These are phyloP conservation scores for Nematocida sp. DNA, from an alignment of 371 early-diverging fungal genomes.

Conservation along the genomic window DNA sequence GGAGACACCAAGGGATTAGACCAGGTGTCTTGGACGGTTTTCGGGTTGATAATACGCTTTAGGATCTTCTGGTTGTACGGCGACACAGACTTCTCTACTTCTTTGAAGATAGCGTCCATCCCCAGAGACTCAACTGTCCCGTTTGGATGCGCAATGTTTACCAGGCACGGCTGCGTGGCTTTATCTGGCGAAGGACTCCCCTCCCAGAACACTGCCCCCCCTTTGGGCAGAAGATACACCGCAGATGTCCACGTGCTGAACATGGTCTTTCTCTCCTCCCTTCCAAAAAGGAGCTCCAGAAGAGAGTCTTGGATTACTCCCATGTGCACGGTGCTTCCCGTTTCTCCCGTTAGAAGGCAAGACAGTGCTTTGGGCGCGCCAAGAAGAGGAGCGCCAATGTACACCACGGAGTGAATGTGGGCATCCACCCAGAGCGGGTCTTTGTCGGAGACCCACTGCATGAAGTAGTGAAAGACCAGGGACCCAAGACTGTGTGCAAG, in stretches of 20 bases:
- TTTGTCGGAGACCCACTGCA: constrained; percentile 76
- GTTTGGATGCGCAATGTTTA: neutral
- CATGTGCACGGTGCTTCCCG: constrained; percentile 74
- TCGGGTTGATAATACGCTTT: constrained; percentile 2
- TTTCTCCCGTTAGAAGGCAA: constrained; percentile 70
- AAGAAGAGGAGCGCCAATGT: constrained; percentile 77
- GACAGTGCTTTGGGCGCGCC: constrained; percentile 78
- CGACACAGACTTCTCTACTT: neutral
- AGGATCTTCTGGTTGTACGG: constrained; percentile 12
- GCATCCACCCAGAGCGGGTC: constrained; percentile 73
- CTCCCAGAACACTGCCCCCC: constrained; percentile 77
- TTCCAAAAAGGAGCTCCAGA: constrained; percentile 75
- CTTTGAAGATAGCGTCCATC: neutral
- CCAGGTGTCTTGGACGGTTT: constrained; percentile 67
- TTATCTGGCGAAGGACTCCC: neutral
- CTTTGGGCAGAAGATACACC: constrained; percentile 73
- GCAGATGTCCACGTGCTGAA: constrained; percentile 78
- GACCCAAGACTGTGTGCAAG: constrained; percentile 69
- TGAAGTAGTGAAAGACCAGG: constrained; percentile 72
- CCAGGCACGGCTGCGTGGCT: neutral
- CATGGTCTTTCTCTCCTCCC: constrained; percentile 70
- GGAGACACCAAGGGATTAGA: constrained; percentile 74
- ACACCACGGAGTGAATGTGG: constrained; percentile 73
- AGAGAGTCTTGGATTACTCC: constrained; percentile 72
- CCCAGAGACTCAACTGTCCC: neutral